A percentile compares a stretch with the other conserved stretches of the same genome.
phyloP scores from a whole-genome alignment of 192 early-diverging fungal genomes.

The Gaertneriomyces semiglobifer region DNA sequence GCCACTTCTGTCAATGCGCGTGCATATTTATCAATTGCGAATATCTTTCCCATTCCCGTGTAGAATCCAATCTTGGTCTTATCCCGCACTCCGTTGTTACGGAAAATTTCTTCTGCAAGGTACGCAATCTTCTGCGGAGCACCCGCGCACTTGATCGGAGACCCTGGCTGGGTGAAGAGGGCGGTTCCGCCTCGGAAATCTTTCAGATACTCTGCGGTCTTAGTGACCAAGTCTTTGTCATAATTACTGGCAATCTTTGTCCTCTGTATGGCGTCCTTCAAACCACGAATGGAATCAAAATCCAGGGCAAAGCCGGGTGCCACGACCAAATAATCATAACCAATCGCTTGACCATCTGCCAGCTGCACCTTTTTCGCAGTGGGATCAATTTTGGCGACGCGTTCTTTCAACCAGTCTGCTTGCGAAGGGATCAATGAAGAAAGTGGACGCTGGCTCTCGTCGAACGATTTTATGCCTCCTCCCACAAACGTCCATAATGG shows the following conservation, averaged over 20 bases:
- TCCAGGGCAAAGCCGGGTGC: constrained; percentile 75
- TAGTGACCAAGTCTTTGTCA: constrained; percentile 65
- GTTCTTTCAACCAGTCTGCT: constrained; percentile 72
- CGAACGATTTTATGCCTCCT: constrained; percentile 74
- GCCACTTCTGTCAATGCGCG: constrained; percentile 64
- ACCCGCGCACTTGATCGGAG: constrained; percentile 86
- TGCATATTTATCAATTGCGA: constrained; percentile 81
- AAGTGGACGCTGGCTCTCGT: constrained; percentile 65
- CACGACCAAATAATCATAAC: constrained; percentile 68
- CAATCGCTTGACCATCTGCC: constrained; percentile 60
- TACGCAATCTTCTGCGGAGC: constrained; percentile 87
- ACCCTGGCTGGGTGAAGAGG: constrained; percentile 82
- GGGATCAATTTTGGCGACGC: constrained; percentile 67
- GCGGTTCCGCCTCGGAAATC: constrained; percentile 72
- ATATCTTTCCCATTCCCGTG: constrained; percentile 80
- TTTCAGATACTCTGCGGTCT: constrained; percentile 70
- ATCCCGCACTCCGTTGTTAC: constrained; percentile 64
- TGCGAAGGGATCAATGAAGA: constrained; percentile 65
- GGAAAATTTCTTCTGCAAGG: constrained; percentile 78
- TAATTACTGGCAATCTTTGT: constrained; percentile 82
- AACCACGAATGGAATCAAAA: constrained; percentile 74
- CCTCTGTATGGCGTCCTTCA: constrained; percentile 70
- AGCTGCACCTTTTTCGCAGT: constrained; percentile 63
- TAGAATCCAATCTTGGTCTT: constrained; percentile 70
- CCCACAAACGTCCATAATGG: constrained; percentile 91